Evolutionary conservation across 257 asterid genomes (phyloP).

Genomic region (Forsythia suspensa): DNA sequence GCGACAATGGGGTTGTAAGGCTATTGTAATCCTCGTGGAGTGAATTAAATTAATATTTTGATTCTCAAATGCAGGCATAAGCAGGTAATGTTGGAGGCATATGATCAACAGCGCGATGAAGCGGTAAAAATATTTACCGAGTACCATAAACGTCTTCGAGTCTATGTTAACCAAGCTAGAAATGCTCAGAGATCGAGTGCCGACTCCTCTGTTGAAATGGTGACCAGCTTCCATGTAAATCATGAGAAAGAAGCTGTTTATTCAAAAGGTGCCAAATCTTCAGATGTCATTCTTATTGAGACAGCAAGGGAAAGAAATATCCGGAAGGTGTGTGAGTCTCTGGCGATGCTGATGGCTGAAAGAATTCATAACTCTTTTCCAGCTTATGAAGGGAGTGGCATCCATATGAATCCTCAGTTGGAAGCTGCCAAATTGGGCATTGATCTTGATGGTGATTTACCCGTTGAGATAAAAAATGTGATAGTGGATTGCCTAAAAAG

Average conservation of each 20-base stretch:
- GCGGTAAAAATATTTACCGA: constrained; percentile 91
- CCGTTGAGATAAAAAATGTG: constrained; percentile 65
- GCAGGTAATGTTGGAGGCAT: constrained; percentile 88
- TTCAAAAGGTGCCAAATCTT: constrained; percentile 61
- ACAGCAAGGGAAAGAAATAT: constrained; percentile 80
- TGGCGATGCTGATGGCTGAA: constrained; percentile 68
- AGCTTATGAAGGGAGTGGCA: constrained; percentile 88
- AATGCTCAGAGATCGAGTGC: constrained; percentile 65
- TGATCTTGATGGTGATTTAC: constrained; percentile 65
- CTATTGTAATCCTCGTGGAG: constrained; percentile 1
- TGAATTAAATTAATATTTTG: constrained; percentile 17
- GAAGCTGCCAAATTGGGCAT: constrained; percentile 81
- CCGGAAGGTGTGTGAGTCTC: constrained; percentile 82
- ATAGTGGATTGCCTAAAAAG: constrained; percentile 67
- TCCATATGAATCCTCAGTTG: constrained; percentile 64
- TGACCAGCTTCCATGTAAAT: constrained; percentile 67
- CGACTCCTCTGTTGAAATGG: constrained; percentile 64
- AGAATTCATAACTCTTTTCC: constrained; percentile 79
- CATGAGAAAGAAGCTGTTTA: constrained; percentile 46
- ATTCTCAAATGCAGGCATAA: constrained; percentile 68
- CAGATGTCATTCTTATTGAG: constrained; percentile 81
- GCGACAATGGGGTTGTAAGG: neutral
- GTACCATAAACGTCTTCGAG: constrained; percentile 80
- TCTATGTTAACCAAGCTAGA: constrained; percentile 83
- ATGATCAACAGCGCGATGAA: constrained; percentile 91